phyloP scores from a whole-genome alignment of 768 basidiomycete genomes.

The Cubamyces lactineus region DNA sequence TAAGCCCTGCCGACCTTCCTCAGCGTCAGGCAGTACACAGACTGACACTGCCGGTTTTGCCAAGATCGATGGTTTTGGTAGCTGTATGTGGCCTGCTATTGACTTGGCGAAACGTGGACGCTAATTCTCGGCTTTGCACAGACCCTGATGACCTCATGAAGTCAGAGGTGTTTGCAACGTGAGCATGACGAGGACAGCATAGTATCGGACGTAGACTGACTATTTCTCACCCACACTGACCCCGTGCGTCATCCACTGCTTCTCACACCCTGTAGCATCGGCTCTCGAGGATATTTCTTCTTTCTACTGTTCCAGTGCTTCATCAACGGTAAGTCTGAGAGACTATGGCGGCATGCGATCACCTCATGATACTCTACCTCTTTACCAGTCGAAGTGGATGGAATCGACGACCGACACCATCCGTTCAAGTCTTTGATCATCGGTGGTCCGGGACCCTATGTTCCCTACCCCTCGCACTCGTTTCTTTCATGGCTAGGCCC shows the following conservation, averaged over 20 bases:
- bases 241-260: neutral
- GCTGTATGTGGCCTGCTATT: constrained; percentile 48
- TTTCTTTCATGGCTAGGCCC: constrained; percentile 82
- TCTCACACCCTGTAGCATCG: constrained; percentile 56
- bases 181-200: constrained; percentile 24
- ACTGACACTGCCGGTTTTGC: neutral
- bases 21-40: neutral
- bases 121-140: constrained; percentile 31
- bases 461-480: constrained; percentile 82
- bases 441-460: constrained; percentile 75
- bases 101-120: neutral
- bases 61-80: constrained; percentile 83
- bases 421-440: constrained; percentile 73
- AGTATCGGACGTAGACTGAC: neutral
- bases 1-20: constrained; percentile 32
- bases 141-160: constrained; percentile 82
- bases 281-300: constrained; percentile 86
- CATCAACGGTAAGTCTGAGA: constrained; percentile 58
- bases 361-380: constrained; percentile 11
- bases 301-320: constrained; percentile 95
- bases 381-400: constrained; percentile 69
- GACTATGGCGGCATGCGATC: neutral
- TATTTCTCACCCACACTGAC: neutral
- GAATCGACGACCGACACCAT: constrained; percentile 68
- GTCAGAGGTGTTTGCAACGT: constrained; percentile 75